Evolutionary conservation across 2,329 filamentous ascomycete species (phyloP).

Genomic region (Alternaria sp.): DNA sequence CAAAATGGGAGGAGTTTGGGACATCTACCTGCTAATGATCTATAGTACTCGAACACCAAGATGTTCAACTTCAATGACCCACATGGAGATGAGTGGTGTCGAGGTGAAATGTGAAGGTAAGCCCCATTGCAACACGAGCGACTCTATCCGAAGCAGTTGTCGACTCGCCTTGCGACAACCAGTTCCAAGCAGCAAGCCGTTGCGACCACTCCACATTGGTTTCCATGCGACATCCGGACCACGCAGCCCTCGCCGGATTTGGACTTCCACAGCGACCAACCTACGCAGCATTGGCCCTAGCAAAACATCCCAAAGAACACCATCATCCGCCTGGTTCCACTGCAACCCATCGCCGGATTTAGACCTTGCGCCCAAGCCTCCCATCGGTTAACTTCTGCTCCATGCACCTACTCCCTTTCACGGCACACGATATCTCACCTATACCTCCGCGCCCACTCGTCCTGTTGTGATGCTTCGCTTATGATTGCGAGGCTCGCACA

Average conservation of each 20-base stretch:
- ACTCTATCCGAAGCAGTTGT: conserved; percentile 6
- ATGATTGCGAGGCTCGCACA: neutral
- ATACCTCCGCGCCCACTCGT: neutral
- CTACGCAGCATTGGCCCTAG: conserved; percentile 1
- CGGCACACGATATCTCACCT: neutral
- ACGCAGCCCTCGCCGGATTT: neutral
- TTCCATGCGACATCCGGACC: neutral
- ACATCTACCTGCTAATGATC: conserved; percentile 23
- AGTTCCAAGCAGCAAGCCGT: conserved; percentile 1
- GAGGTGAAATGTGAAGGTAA: conserved; percentile 26
- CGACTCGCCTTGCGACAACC: conserved; percentile 10
- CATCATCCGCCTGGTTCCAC: neutral
- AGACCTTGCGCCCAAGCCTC: neutral
- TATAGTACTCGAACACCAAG: conserved; percentile 21
- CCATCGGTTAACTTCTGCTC: neutral
- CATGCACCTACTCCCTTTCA: neutral
- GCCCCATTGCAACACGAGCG: conserved; percentile 11
- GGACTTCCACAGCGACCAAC: neutral
- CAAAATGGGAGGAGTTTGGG: conserved; percentile 11
- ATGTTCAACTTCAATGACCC: conserved; percentile 13
- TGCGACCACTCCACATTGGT: neutral
- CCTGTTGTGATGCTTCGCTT: conserved; percentile 8
- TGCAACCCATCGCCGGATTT: neutral
- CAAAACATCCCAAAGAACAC: neutral
- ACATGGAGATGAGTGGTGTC: conserved; percentile 22